These are phyloP conservation scores for Artemisia tridentata DNA, from an alignment of 129 eudicot species.

Conservation along the genomic window DNA sequence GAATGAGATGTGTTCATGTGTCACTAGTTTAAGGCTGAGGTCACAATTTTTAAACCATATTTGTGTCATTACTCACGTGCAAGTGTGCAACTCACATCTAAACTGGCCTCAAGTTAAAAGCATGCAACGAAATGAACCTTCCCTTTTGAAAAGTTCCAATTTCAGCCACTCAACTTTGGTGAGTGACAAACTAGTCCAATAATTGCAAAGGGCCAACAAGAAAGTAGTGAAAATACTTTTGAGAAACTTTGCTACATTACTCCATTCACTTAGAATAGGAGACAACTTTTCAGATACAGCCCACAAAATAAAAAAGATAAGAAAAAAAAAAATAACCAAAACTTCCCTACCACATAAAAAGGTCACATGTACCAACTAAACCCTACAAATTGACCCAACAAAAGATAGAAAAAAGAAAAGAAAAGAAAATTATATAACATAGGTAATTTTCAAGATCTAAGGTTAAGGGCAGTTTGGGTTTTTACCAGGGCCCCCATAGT, in stretches of 20 bases:
- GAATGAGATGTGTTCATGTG: slow-evolving; percentile 2
- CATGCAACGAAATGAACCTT: background rate
- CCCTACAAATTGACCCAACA: slow-evolving; percentile 33
- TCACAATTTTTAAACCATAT: background rate
- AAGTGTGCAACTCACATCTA: background rate
- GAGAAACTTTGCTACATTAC: slow-evolving; percentile 46
- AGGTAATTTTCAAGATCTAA: slow-evolving; percentile 21
- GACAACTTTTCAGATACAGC: slow-evolving; percentile 28
- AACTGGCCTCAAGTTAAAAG: slow-evolving; percentile 17
- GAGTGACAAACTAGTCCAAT: slow-evolving; percentile 18
- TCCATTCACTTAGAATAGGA: slow-evolving; percentile 35
- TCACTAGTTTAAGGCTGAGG: slow-evolving; percentile 14
- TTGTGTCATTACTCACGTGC: slow-evolving; percentile 26
- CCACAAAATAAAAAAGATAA: slow-evolving; percentile 17
- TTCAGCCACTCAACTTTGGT: slow-evolving; percentile 22
- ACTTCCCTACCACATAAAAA: slow-evolving; percentile 49
- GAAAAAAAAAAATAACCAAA: slow-evolving; percentile 36
- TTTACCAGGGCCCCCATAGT: slow-evolving; percentile 92
- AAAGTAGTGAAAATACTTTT: slow-evolving; percentile 28
- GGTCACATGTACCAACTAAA: slow-evolving; percentile 39
- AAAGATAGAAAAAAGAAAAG: slow-evolving; percentile 1
- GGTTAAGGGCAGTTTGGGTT: slow-evolving; percentile 68
- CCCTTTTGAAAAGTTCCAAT: slow-evolving; percentile 13
- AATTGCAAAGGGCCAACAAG: slow-evolving; percentile 19
- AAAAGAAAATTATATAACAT: slow-evolving; percentile 36